Base-by-base conservation (phyloP, 805 yeast genomes). In the Hagleromyces aurorensis region DNA sequence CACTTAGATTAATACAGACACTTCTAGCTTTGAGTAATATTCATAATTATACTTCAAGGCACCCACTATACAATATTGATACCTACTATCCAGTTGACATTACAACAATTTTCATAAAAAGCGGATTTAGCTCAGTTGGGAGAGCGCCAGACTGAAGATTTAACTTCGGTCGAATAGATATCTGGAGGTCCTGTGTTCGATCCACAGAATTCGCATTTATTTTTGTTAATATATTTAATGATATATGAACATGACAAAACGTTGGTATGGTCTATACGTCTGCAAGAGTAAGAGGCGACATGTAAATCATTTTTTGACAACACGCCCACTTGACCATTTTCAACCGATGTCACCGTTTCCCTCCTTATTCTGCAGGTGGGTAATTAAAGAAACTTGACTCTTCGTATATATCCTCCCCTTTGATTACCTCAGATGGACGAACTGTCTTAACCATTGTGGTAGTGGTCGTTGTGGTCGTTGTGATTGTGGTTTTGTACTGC, bases 101-200 rank as follows among this genome's bases (percentile, higher is more conserved):
- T 7, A 20, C 23, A 15, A 8, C 4, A n/a, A 12, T 3, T 15
- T 7, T 7, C n/a, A 14, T 13, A 8, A 9, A 7, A 14, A 14
- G 63, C 64, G 60, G 62, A 48, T 57, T 57, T 59, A 57, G 64
- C 64, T 57, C 62, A 59, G 62, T 53, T 50, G 62, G 62, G 62
- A 59, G 62, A 58, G 64, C 63, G 63, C 58, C 61, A 57, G 62
- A 57, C 62, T 57, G 62, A 57, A 59, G 61, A 44, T 12, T 6
- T 19, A 21, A 31, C 36, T 29, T 37, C 35, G 31, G 38, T 35
- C 34, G 21, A 24, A 29, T 21, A 30, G 40, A 27, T 20, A 52
- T 58, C 62, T 76, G 82, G 70, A 78, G 84, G 85, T 76, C 82
- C 78, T 74, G 83, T 73, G 83, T 78, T 78, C 84, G 78, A 77